Conservation (phyloP, 805 yeast genomes). For the Wickerhamiella cacticola region DNA sequence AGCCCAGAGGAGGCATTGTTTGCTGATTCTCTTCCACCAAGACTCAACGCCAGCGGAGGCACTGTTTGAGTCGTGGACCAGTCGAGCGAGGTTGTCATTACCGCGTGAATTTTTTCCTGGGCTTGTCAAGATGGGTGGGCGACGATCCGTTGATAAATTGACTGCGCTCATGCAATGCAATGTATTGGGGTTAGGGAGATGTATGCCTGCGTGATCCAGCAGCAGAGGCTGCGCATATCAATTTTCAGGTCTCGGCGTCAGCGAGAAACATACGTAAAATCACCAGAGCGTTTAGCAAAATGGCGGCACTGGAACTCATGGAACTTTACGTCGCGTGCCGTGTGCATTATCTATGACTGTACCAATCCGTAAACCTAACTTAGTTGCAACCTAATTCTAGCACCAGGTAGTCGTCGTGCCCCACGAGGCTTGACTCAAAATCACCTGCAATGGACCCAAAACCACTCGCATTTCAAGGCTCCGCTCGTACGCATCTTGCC, state of each 20-base stretch:
- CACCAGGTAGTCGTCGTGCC: too few species aligned
- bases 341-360: too few species aligned
- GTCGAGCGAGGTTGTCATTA: constrained; percentile 9
- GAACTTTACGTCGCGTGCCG: too few species aligned
- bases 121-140: not conserved
- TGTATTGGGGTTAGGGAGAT: not conserved
- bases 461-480: too few species aligned
- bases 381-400: too few species aligned
- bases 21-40: not conserved
- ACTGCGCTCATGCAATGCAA: constrained; percentile 10
- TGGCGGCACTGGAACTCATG: too few species aligned
- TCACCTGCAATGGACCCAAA: not conserved
- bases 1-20: not conserved
- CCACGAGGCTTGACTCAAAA: not conserved
- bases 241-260: too few species aligned
- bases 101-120: too few species aligned
- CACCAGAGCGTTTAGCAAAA: too few species aligned
- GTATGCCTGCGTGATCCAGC: not conserved
- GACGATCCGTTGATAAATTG: constrained; percentile 9
- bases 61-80: constrained; percentile 5
- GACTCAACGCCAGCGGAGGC: constrained; percentile 7
- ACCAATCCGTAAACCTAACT: too few species aligned
- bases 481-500: constrained; percentile 2
- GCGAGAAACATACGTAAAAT: too few species aligned
- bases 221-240: not conserved